Evolutionary conservation across 2,329 filamentous ascomycete genomes (phyloP), one percentile per base, ranked within the genome.

Genomic region (Cercospora sojina): DNA sequence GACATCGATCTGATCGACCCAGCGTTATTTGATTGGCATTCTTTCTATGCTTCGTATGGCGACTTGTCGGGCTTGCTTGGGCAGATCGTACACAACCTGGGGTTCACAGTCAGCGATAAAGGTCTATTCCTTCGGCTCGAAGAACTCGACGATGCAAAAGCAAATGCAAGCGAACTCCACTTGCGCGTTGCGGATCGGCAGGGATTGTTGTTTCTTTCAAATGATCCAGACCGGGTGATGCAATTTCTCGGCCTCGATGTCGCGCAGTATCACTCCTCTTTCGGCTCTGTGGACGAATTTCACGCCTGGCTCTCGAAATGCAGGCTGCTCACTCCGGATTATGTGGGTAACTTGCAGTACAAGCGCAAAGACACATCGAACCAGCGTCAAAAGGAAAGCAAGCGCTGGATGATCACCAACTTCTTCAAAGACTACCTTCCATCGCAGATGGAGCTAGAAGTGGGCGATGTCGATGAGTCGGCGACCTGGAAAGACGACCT

Each of bases 11-110:
- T 89, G 25, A 87, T 83, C 64, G 71, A 79, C 77, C 1, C 69
- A 78, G 0, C 74, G 79, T 13, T 72, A 77, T 62, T 83, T 85
- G 68, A 80, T 31, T 94, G 91, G 90, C 82, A 83, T 41, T 77
- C 86, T 3, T 92, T 93, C 78, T 87, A 87, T 70, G 83, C 89
- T 43, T 85, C 86, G 0, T 91, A 94, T 71, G 89, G 90, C n/a
- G 91, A 94, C 71, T 73, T 87, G 1, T 88, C 88, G 83, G 90
- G 86, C 66, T 83, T 88, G 8, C 75, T 94, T 0, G 89, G 90
- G 5, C 82, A 84, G 18, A 85, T 83, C 8, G 86, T 91, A 68
- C 84, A 88, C 0, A 84, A 84, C 0, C 84, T 87, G 38, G 91
- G 91, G 1, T 83, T 95, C 7, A 90, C 86, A 0, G 80, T 87